These are phyloP conservation scores for Blastobotrys peoriensis DNA, from an alignment of 805 yeast genomes.

Conservation along the genomic window DNA sequence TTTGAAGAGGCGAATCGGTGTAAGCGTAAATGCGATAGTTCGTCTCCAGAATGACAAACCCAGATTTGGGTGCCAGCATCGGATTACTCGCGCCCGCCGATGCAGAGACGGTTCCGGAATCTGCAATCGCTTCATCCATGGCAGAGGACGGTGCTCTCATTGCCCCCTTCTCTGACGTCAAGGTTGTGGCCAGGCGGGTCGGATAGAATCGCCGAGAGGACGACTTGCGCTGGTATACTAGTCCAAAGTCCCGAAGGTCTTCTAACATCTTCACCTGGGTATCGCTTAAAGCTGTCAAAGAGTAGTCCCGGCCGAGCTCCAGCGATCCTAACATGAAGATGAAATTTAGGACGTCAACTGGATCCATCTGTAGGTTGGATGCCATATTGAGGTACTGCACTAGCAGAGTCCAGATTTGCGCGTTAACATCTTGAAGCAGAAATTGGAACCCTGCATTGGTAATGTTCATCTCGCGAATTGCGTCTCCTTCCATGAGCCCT, in stretches of 20 bases:
- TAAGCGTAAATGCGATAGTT: slow-evolving; percentile 91
- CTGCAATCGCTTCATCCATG: slow-evolving; percentile 55
- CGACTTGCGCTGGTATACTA: slow-evolving; percentile 64
- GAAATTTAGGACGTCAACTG: slow-evolving; percentile 91
- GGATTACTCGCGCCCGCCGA: slow-evolving; percentile 4
- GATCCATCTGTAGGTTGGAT: slow-evolving; percentile 82
- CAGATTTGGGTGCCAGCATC: slow-evolving; percentile 28
- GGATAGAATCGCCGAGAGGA: slow-evolving; percentile 72
- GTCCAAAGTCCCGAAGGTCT: slow-evolving; percentile 86
- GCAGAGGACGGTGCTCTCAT: slow-evolving; percentile 69
- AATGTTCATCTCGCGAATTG: slow-evolving; percentile 44
- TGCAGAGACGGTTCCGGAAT: slow-evolving; percentile 2
- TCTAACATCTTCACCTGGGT: slow-evolving; percentile 84
- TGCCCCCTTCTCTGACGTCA: slow-evolving; percentile 70
- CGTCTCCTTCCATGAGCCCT: slow-evolving; percentile 74
- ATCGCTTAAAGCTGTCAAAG: slow-evolving; percentile 59
- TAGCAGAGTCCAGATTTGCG: slow-evolving; percentile 90
- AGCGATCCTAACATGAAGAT: slow-evolving; percentile 89
- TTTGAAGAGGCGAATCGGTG: slow-evolving; percentile 89
- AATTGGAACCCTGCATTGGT: slow-evolving; percentile 94
- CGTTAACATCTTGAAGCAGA: slow-evolving; percentile 81
- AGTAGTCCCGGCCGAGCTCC: slow-evolving; percentile 84
- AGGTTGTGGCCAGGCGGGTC: slow-evolving; percentile 80
- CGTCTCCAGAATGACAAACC: slow-evolving; percentile 85
- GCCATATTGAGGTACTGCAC: slow-evolving; percentile 83